Conservation (phyloP, 352 stramenopile species). For the Peronospora tabacina region DNA sequence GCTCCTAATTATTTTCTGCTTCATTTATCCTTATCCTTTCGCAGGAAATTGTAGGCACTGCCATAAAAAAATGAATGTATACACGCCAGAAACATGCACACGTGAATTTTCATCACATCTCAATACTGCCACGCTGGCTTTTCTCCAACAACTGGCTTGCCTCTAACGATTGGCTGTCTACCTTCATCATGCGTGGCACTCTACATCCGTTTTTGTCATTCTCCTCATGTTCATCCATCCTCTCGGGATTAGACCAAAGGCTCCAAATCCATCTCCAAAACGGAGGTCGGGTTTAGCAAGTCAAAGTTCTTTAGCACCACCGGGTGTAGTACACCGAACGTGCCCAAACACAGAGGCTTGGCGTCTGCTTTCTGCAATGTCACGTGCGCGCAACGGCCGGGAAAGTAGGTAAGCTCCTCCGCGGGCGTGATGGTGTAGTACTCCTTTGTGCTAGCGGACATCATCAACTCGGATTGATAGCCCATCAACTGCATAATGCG, state of each 20-base stretch:
- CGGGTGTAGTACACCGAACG: constrained; percentile 97
- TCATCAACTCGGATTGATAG: constrained; percentile 73
- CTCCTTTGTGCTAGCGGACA: constrained; percentile 53
- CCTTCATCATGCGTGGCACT: constrained; percentile 4
- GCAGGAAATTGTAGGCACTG: constrained; percentile 34
- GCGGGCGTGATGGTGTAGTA: constrained; percentile 72
- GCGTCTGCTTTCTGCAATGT: constrained; percentile 81
- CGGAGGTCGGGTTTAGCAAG: constrained; percentile 93
- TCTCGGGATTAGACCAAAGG: constrained; percentile 82
- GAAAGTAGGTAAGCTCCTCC: constrained; percentile 89
- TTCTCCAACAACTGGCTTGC: constrained; percentile 8
- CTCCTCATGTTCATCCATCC: too few species aligned
- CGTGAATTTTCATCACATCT: constrained; percentile 23
- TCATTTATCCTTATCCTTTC: too few species aligned
- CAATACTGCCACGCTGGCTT: constrained; percentile 17
- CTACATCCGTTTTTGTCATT: too few species aligned
- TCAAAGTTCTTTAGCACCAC: constrained; percentile 97
- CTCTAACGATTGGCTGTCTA: constrained; percentile 19
- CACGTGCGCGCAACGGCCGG: constrained; percentile 92
- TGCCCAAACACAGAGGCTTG: constrained; percentile 80
- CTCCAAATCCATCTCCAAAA: constrained; percentile 98
- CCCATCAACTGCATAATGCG: constrained; percentile 97
- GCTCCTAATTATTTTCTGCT: constrained; percentile 17
- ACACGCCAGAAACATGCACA: constrained; percentile 17
- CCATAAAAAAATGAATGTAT: constrained; percentile 10